These are phyloP conservation scores for Primulina eburnea DNA, from an alignment of 257 asterid species.

Conservation along the genomic window DNA sequence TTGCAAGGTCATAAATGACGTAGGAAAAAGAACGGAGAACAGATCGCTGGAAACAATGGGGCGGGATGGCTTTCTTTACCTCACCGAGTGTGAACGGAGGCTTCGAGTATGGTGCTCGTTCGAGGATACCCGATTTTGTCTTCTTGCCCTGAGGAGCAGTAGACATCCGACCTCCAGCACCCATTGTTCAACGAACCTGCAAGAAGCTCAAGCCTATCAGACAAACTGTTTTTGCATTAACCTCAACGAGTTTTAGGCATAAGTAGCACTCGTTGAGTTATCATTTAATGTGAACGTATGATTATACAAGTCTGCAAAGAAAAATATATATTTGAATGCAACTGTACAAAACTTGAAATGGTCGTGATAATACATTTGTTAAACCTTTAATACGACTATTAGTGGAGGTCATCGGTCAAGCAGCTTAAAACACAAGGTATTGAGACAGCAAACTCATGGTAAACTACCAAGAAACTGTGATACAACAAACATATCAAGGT, in stretches of 20 bases:
- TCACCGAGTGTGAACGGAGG: slow-evolving; percentile 28
- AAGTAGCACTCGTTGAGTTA: not conserved
- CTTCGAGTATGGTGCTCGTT: slow-evolving; percentile 33
- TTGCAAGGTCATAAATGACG: slow-evolving; percentile 36
- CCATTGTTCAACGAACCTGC: slow-evolving; percentile 37
- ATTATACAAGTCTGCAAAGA: not conserved
- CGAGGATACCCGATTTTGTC: slow-evolving; percentile 26
- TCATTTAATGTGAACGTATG: not conserved
- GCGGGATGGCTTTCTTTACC: slow-evolving; percentile 48
- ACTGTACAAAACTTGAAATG: not conserved
- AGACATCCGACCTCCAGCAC: slow-evolving; percentile 49
- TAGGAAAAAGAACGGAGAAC: slow-evolving; percentile 41
- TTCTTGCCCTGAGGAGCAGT: slow-evolving; percentile 29
- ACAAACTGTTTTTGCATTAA: not conserved
- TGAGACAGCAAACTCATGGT: not conserved
- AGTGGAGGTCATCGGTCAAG: not conserved
- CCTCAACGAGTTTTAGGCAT: not conserved
- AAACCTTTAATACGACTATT: not conserved
- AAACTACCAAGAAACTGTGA: not conserved
- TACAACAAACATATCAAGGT: not conserved
- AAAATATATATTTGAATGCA: not conserved
- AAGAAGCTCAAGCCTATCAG: not conserved
- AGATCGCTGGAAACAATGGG: slow-evolving; percentile 49
- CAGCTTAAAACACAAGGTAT: not conserved
- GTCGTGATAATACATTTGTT: too few relatives aligned